Evolutionary conservation across 768 basidiomycete species (phyloP), one percentile per base, ranked within the genome.

Genomic region (Suillus bovinus): DNA sequence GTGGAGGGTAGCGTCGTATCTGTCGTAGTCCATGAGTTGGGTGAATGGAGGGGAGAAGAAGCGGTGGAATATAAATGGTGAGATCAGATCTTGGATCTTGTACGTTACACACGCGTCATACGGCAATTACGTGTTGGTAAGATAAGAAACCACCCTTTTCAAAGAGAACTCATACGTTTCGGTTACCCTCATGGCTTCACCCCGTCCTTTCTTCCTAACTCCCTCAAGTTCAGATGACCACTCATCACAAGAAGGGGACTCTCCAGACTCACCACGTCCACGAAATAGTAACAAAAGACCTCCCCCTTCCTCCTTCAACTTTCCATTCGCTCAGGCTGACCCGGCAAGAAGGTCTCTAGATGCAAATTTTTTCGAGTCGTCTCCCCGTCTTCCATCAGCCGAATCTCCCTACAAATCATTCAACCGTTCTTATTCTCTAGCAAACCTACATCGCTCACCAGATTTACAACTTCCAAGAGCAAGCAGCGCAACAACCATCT

Each of bases 251-350:
- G 67, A 34, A 59, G n/a, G n/a, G n/a, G 68, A 54, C 63, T n/a
- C 0, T 16, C 33, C 33, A 34, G 76, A 76, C 72, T 69, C 42
- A 71, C 71, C 38, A 66, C 67, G 61, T 20, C 9, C 31, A 11
- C 16, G n/a, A 7, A 61, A 57, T 7, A 64, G n/a, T 34, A 34
- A 20, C 4, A 27, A 44, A 10, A 31, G 59, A 34, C 69, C 77
- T 4, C 82, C 81, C 0, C 82, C 82, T 0, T 81, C 80, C 0
- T 67, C 81, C 1, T 83, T 76, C 63, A 38, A 66, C 17, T 78
- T 67, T 65, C 86, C 86, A 16, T 87, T 86, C 33, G 33, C 33
- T n/a, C n/a, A n/a, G n/a, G n/a, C n/a, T 34, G 33, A 34, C 33
- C 33, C 33, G 0, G 33, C 33, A 34, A 34, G 33, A 11, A 44